Conservation (phyloP, 108 stramenopile species). For the Stephanodiscus minutulus region DNA sequence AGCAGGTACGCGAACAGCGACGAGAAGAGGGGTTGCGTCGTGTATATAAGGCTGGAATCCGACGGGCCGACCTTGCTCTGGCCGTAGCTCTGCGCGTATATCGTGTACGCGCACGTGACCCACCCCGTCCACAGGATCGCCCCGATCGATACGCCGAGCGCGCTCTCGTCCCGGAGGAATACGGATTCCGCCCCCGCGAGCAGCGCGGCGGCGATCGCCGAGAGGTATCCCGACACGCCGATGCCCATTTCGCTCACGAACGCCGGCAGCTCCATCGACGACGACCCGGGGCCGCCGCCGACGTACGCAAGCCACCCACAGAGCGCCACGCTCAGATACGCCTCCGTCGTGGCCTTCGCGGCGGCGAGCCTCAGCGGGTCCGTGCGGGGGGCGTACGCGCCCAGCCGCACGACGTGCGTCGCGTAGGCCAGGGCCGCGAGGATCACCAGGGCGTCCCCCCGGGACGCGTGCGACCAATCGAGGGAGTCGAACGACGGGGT, state of each 20-base stretch:
- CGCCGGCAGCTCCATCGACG: slow-evolving; percentile 19
- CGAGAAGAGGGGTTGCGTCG: slow-evolving; percentile 84
- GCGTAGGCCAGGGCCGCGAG: slow-evolving; percentile 76
- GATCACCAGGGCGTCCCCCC: slow-evolving; percentile 75
- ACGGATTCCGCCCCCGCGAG: slow-evolving; percentile 8
- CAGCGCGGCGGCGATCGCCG: slow-evolving; percentile 7
- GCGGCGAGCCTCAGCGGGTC: slow-evolving; percentile 74
- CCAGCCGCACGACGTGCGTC: slow-evolving; percentile 83
- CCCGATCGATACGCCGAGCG: slow-evolving; percentile 49
- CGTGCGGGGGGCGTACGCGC: slow-evolving; percentile 62
- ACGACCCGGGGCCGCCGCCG: not conserved
- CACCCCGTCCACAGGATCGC: slow-evolving; percentile 81
- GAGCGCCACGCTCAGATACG: slow-evolving; percentile 51
- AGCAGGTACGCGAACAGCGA: slow-evolving; percentile 75
- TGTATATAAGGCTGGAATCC: slow-evolving; percentile 86
- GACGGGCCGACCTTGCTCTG: slow-evolving; percentile 71
- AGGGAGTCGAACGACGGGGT: not conserved
- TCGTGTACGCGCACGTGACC: slow-evolving; percentile 82
- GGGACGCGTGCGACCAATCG: slow-evolving; percentile 20
- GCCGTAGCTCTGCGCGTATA: slow-evolving; percentile 85
- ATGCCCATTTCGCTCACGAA: slow-evolving; percentile 44
- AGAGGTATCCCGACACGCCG: slow-evolving; percentile 60
- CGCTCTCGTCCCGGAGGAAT: slow-evolving; percentile 19
- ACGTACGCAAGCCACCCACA: slow-evolving; percentile 26
- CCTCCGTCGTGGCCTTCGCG: slow-evolving; percentile 74